A percentile compares a stretch with the other conserved stretches of the same genome.
These are phyloP conservation scores for Ascochyta rabiei DNA, from an alignment of 2,329 filamentous ascomycete species.

Conservation along the genomic window DNA sequence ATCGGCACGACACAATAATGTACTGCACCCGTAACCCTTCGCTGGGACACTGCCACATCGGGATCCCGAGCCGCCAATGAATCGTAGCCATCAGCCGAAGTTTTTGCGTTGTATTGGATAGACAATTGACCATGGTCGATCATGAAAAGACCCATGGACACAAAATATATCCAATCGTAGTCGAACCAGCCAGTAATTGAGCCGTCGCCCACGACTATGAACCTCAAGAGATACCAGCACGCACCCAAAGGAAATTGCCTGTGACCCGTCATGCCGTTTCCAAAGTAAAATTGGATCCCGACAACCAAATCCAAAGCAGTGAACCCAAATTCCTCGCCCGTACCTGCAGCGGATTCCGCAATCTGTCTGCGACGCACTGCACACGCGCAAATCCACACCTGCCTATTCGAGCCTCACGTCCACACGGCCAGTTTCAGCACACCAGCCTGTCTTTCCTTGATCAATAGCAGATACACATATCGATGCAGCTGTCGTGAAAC, in stretches of 20 bases:
- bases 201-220: too few species aligned
- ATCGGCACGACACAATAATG: background rate
- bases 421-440: background rate
- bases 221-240: too few species aligned
- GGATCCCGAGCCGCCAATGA: background rate
- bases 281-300: background rate
- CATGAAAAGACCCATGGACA: too few species aligned
- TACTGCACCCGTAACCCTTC: background rate
- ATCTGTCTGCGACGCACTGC: background rate
- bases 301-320: background rate
- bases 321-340: background rate
- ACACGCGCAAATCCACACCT: background rate
- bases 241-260: background rate
- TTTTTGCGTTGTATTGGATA: too few species aligned
- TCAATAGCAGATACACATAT: background rate
- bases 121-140: too few species aligned
- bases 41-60: background rate
- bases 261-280: background rate
- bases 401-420: background rate
- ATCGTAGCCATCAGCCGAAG: too few species aligned
- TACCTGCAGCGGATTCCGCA: background rate
- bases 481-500: background rate
- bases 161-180: too few species aligned
- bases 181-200: too few species aligned
- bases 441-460: background rate